Conservation (phyloP, 768 basidiomycete species). For the Trametes cingulata region DNA sequence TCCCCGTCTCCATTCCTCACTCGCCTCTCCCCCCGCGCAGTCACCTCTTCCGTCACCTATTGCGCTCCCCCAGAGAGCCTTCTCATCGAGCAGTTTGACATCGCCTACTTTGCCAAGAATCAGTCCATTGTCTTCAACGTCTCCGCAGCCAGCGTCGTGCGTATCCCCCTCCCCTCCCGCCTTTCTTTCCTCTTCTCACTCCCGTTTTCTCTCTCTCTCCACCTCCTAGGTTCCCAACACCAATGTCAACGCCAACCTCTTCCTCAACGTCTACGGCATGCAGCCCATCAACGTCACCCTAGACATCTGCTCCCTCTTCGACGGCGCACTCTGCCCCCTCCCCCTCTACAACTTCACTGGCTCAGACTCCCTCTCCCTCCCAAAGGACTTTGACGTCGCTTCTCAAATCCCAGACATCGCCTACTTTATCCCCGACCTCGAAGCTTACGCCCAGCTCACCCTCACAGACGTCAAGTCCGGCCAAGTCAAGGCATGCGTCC, state of each 20-base stretch:
- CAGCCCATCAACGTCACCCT: constrained; percentile 81
- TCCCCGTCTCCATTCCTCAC: constrained; percentile 7
- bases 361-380: constrained; percentile 65
- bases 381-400: constrained; percentile 50
- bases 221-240: constrained; percentile 62
- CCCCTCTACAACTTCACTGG: constrained; percentile 89
- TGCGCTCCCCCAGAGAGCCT: constrained; percentile 79
- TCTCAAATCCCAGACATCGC: constrained; percentile 74
- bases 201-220: too few relatives aligned
- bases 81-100: constrained; percentile 76
- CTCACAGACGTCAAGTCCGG: constrained; percentile 70
- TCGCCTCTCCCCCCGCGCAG: constrained; percentile 37
- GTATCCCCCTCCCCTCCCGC: constrained; percentile 1
- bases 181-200: constrained; percentile 17
- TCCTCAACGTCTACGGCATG: constrained; percentile 88
- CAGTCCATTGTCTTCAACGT: constrained; percentile 82
- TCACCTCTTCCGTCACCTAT: constrained; percentile 87
- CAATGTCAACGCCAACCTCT: constrained; percentile 79
- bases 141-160: constrained; percentile 81
- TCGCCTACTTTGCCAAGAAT: constrained; percentile 69
- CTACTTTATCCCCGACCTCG: constrained; percentile 86
- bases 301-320: constrained; percentile 77
- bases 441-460: constrained; percentile 82
- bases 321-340: constrained; percentile 80
- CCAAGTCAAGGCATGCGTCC: constrained; percentile 82